Evolutionary conservation across 495 filamentous ascomycete species (phyloP), one percentile per base, ranked within the genome.

Genomic region (Evernia prunastri): DNA sequence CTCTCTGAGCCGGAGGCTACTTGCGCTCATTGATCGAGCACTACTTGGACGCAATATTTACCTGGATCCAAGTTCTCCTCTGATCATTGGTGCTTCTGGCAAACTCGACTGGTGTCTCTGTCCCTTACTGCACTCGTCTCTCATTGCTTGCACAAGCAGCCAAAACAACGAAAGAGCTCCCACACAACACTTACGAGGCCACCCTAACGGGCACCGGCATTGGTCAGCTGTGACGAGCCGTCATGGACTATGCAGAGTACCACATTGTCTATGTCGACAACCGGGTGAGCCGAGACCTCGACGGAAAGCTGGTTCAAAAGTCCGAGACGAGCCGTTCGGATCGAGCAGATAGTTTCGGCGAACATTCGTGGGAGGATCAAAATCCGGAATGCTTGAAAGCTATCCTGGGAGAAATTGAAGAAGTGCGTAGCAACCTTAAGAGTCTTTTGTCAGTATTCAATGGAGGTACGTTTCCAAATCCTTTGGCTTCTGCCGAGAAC

Each of bases 251-350:
- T 75, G 80, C 84, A 69, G 78, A 84, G 66, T 92, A 87, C 77
- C 86, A 89, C 77, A 85, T 90, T 64, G 86, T 94, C 67, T 94
- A 92, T 73, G 89, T 94, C 64, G 89, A 94, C 76, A 86, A 87
- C 72, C 83, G 84, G 59, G 83, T 89, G 60, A 77, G 76, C 65
- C 79, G 84, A 66, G 87, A 91, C n/a, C 72, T 83, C 58, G 72
- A 76, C 43, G 74, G 73, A 47, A 84, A 80, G 61, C 67, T 82
- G 72, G 75, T 71, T 43, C 59, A 64, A 42, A 68, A 69, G 65
- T 59, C 70, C 69, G 67, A 35, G 69, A 65, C 10, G 67, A 63
- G 58, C 72, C 69, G 56, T 71, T 68, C 42, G 60, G 64, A 36
- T 66, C 72, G 35, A 64, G 64, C 45, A 53, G 62, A 61, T 51